Evolutionary conservation across 2,329 filamentous ascomycete species (phyloP).

Genomic region (Gaeumannomyces tritici): DNA sequence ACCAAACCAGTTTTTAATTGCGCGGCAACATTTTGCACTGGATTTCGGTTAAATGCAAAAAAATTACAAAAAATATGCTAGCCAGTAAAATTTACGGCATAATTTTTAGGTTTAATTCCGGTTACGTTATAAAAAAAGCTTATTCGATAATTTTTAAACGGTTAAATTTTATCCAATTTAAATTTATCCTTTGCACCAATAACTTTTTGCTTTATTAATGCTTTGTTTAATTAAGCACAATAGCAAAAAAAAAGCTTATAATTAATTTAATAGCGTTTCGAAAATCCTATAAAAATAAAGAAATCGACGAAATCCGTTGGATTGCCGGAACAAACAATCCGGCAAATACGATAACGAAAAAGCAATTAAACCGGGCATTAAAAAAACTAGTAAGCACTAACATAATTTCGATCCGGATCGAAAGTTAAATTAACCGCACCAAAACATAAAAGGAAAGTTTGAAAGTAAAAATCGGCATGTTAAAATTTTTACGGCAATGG

Average conservation of each 20-base stretch:
- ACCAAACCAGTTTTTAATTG: not conserved
- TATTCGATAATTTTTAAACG: not conserved
- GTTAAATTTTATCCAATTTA: fast-evolving
- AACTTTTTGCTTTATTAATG: not conserved
- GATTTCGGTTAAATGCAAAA: not conserved
- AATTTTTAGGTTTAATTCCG: not conserved
- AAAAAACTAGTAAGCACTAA: no score
- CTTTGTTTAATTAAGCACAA: not conserved
- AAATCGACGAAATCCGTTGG: not conserved
- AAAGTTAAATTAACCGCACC: no score
- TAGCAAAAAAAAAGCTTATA: not conserved
- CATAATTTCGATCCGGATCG: no score
- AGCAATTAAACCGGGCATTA: not conserved
- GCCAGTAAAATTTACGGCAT: not conserved
- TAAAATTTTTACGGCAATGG: no score
- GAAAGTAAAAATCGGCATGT: no score
- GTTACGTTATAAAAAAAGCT: not conserved
- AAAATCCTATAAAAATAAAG: not conserved
- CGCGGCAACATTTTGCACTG: not conserved
- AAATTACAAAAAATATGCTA: not conserved
- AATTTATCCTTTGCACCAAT: not conserved
- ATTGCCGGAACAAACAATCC: not conserved
- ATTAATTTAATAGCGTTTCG: not conserved
- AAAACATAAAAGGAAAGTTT: no score
- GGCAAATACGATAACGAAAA: not conserved